Conservation (phyloP, 2,329 filamentous ascomycete species). For the Aspergillus pseudoterreus region DNA sequence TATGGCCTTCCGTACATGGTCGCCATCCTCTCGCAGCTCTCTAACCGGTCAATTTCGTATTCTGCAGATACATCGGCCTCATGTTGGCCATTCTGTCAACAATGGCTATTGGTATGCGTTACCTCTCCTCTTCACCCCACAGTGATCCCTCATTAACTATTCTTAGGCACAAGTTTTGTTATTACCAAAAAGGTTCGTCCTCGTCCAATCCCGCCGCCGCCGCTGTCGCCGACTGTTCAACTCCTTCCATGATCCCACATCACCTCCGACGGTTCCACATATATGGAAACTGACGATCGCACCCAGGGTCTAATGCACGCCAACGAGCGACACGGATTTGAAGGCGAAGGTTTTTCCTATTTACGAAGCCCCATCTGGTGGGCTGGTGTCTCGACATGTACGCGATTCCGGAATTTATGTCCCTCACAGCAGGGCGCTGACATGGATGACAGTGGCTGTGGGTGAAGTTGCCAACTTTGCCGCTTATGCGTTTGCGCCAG, state of each 20-base stretch:
- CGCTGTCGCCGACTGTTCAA: not conserved
- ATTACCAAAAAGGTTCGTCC: conserved; percentile 89
- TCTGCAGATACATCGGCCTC: conserved; percentile 44
- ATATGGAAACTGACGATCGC: conserved; percentile 16
- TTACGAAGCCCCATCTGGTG: conserved; percentile 95
- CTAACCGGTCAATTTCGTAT: conserved; percentile 18
- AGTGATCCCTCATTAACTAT: conserved; percentile 8
- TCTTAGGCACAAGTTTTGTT: conserved; percentile 85
- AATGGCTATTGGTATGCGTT: conserved; percentile 42
- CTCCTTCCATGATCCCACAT: not conserved
- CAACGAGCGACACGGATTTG: conserved; percentile 87
- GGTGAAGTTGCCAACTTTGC: conserved; percentile 97
- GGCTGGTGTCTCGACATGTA: conserved; percentile 87
- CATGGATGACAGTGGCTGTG: conserved; percentile 64
- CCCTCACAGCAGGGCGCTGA: conserved; percentile 13
- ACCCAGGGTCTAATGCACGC: conserved; percentile 80
- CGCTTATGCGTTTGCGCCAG: conserved; percentile 95
- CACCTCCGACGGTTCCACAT: conserved; percentile 1
- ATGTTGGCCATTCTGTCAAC: conserved; percentile 46
- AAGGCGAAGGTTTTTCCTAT: conserved; percentile 94
- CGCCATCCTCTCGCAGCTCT: conserved; percentile 8
- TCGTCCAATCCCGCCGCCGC: not conserved
- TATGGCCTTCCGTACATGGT: conserved; percentile 21
- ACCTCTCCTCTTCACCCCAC: not conserved
- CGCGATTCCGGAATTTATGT: conserved; percentile 28